These are phyloP conservation scores for Cutaneotrichosporon dermatis DNA, from an alignment of 1,284 basidiomycete genomes.

Conservation along the genomic window DNA sequence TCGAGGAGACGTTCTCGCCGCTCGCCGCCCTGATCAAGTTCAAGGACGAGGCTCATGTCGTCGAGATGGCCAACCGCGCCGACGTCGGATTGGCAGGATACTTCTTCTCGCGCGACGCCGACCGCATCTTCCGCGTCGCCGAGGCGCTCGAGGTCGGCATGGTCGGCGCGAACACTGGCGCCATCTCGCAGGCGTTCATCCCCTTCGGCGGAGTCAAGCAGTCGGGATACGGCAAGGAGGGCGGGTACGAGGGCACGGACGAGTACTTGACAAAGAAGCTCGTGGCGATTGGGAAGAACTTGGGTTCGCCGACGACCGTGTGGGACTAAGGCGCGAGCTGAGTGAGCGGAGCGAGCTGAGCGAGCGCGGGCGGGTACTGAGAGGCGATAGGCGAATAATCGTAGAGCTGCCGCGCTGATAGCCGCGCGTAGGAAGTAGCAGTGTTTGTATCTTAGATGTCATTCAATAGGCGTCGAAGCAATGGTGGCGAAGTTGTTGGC, in stretches of 20 bases:
- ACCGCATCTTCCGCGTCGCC: conserved; percentile 93
- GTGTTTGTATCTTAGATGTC: too few relatives aligned
- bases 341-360: too few relatives aligned
- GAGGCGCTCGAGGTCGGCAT: conserved; percentile 94
- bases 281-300: conserved; percentile 32
- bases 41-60: conserved; percentile 85
- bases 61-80: conserved; percentile 77
- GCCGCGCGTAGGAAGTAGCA: too few relatives aligned
- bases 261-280: conserved; percentile 44
- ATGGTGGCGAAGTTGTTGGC: too few relatives aligned
- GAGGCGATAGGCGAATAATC: too few relatives aligned
- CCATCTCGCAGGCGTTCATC: conserved; percentile 61
- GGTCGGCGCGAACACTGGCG: conserved; percentile 65
- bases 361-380: too few relatives aligned
- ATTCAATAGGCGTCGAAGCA: too few relatives aligned
- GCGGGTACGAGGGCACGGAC: conserved; percentile 40
- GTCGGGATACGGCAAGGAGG: conserved; percentile 44
- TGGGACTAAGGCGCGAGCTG: background rate
- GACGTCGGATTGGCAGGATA: conserved; percentile 85
- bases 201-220: conserved; percentile 78
- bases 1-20: conserved; percentile 87
- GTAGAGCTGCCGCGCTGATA: too few relatives aligned
- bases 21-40: conserved; percentile 63
- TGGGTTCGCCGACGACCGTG: conserved; percentile 3
- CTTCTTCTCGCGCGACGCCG: conserved; percentile 86